Evolutionary conservation across 169 alveolate species (phyloP), one percentile per base, ranked within the genome.

Genomic region (Condylostoma magnum): DNA sequence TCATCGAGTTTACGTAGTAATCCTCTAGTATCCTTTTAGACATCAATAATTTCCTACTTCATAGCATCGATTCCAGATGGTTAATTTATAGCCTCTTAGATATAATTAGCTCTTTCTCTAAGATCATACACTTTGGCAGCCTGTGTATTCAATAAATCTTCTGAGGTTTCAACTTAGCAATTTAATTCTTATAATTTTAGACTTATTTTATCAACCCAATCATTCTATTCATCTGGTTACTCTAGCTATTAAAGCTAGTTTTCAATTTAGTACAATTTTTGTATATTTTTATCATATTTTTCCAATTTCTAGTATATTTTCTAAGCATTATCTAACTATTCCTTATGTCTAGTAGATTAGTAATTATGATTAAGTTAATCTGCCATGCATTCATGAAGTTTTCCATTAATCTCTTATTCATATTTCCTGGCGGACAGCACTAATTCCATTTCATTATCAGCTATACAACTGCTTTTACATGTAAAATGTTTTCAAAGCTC

Each of bases 51-150:
- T n/a, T n/a, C n/a, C n/a, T n/a, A n/a, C n/a, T n/a, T n/a, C n/a
- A n/a, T n/a, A n/a, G n/a, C n/a, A n/a, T n/a, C n/a, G n/a, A n/a
- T n/a, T n/a, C n/a, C n/a, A n/a, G n/a, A n/a, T 15, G 58, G 25
- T 8, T 12, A 18, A 15, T 50, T 10, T 27, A 6, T 55, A 8
- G 41, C 50, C 6, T 12, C 6, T 5, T 25, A 37, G 6, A 55
- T 6, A 15, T 12, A 10, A 6, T 18, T 15, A 28, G 22, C 67
- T 25, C 30, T 37, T 55, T 55, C 67, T 55, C 30, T 55, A 8
- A 55, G 33, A 46, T 55, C 67, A 18, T 20, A 55, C 10, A 55
- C 27, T 55, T 55, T 48, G 18, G 67, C 67, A 5, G 67, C 67
- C 48, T 48, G 6, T 6, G 48, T 25, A 31, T 55, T 55, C 6